Evolutionary conservation across 192 early-diverging fungal species (phyloP).

Genomic region (Coemansia sp.): DNA sequence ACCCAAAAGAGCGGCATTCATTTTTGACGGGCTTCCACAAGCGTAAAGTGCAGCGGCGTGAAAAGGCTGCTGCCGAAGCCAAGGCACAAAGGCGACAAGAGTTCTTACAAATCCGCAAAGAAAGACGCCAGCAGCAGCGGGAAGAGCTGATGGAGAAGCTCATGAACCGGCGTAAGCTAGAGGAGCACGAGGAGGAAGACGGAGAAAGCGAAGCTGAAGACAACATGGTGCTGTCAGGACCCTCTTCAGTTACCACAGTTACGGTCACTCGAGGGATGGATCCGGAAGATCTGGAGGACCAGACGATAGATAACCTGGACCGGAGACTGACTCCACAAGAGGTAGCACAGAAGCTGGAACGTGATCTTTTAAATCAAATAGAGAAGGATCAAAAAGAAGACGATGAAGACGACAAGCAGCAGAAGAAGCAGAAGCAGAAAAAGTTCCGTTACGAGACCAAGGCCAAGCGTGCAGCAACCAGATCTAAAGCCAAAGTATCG

Average conservation of each 20-base stretch:
- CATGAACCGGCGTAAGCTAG: slow-evolving; percentile 29
- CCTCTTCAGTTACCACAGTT: slow-evolving; percentile 63
- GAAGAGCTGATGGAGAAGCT: slow-evolving; percentile 57
- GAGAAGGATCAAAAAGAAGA: slow-evolving; percentile 6
- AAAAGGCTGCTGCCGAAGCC: slow-evolving; percentile 52
- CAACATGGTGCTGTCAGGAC: slow-evolving; percentile 56
- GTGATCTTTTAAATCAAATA: slow-evolving; percentile 6
- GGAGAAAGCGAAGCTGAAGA: slow-evolving; percentile 42
- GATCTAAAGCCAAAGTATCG: slow-evolving; percentile 1
- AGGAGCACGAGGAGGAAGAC: slow-evolving; percentile 34
- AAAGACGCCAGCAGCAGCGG: slow-evolving; percentile 57
- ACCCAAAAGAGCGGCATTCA: slow-evolving; percentile 61
- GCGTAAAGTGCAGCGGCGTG: slow-evolving; percentile 68
- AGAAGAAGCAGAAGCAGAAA: slow-evolving; percentile 18
- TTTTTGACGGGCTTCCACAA: slow-evolving; percentile 79
- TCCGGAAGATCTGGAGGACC: slow-evolving; percentile 26
- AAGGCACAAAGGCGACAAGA: slow-evolving; percentile 59
- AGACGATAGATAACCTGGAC: slow-evolving; percentile 15
- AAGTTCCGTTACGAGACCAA: slow-evolving; percentile 54
- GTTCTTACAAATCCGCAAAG: slow-evolving; percentile 50
- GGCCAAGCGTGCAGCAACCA: slow-evolving; percentile 28
- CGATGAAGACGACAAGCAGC: slow-evolving; percentile 6
- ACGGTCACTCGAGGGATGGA: slow-evolving; percentile 70
- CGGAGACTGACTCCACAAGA: slow-evolving; percentile 25
- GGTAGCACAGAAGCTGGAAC: slow-evolving; percentile 18